Base-by-base conservation (phyloP, 2,329 filamentous ascomycete genomes). In the Colletotrichum higginsianum region DNA sequence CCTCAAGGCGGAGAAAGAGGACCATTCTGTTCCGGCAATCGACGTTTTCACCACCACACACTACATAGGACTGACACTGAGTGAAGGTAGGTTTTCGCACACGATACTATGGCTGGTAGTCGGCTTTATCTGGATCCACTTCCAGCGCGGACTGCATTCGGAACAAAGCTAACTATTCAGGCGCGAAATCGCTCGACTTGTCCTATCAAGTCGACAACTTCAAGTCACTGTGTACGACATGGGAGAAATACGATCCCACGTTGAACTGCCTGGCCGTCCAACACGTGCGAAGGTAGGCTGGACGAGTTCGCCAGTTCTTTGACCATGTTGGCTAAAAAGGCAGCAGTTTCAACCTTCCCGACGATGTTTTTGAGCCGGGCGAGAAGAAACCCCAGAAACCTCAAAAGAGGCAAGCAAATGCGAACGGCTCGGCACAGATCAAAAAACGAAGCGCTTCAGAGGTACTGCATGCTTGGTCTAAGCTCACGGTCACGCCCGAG, bases 31-130 rank as follows among this genome's bases (percentile, higher is more conserved):
- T 1, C 15, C 42, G 7, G 30, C 23, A 13, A 79, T 77, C 53
- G 85, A 86, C 67, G 84, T 98, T 38, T 97, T 94, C 80, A 98
- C 96, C 0, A 95, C 94, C 30, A 98, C 95, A 1, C 96, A 95
- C 81, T 99, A 98, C 79, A 94, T 99, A 78, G 96, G 96, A 46
- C 87, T 98, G 58, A 93, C 96, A 76, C 84, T 98, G 66, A 87
- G 88, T 47, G 89, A 92, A 85, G 92, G 94, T 94, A 87, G 80
- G 89, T 84, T 55, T 35, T 40, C 16, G 55, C 30, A 23, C 15
- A 63, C 46, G 18, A 61, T 21, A 38, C 40, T 35, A 35, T 50
- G 46, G n/a, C 72, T 71, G 72, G 78, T 77, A 23, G 7, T 53
- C 30, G 21, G 35, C 38, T 21, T 7, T 35, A 38, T 52, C n/a